phyloP scores from a whole-genome alignment of 2,329 filamentous ascomycete species.

The Monilinia fructigena region DNA sequence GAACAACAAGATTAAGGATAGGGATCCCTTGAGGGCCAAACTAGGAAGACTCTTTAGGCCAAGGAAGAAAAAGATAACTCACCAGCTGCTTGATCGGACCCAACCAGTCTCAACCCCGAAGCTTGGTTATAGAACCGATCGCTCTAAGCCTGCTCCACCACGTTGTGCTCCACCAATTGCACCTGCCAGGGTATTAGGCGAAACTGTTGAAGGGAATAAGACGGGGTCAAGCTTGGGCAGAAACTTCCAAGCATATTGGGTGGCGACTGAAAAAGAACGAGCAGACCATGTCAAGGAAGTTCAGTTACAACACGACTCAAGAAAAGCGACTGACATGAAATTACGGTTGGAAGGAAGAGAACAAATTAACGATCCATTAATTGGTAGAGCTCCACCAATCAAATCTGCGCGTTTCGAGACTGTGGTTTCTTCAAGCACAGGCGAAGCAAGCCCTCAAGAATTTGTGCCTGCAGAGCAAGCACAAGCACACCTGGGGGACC shows the following conservation, averaged over 20 bases:
- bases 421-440: too few relatives aligned
- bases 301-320: neutral
- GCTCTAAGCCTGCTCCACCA: neutral
- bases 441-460: neutral
- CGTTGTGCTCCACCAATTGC: neutral
- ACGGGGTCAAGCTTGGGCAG: neutral
- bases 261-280: neutral
- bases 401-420: neutral
- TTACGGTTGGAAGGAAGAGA: slow-evolving; percentile 1
- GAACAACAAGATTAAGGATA: slow-evolving; percentile 15
- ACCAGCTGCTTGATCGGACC: neutral
- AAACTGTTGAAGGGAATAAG: neutral
- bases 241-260: neutral
- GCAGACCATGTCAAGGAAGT: neutral
- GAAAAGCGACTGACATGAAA: slow-evolving; percentile 9
- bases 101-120: neutral
- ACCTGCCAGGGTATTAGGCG: neutral
- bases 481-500: neutral
- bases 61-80: neutral
- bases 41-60: neutral
- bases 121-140: neutral
- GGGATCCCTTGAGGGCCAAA: slow-evolving; percentile 5
- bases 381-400: slow-evolving; percentile 19
- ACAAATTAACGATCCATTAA: slow-evolving; percentile 7
- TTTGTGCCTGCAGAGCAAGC: neutral